Conservation (phyloP, 208 protist genomes). For the Acanthamoeba sp. region DNA sequence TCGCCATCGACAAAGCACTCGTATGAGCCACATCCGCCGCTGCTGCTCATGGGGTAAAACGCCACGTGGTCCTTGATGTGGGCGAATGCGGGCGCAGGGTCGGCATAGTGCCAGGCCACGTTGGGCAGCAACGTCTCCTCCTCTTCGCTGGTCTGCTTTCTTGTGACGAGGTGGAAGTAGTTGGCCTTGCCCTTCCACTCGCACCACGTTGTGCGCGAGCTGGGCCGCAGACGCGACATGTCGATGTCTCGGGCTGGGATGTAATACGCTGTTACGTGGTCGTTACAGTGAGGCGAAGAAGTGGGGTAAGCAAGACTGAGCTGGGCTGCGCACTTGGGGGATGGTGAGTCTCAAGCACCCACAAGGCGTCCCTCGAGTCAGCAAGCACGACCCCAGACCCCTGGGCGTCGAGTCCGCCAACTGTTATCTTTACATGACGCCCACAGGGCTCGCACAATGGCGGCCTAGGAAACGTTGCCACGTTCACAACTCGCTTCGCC, state of each 20-base stretch:
- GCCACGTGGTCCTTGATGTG: slow-evolving; percentile 7
- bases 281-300: not conserved
- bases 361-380: not conserved
- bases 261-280: not conserved
- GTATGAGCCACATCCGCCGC: not conserved
- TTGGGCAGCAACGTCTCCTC: not conserved
- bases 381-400: not conserved
- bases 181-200: not conserved
- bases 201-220: not conserved
- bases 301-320: not conserved
- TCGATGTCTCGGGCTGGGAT: not conserved
- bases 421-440: not conserved
- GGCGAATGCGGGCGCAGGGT: not conserved
- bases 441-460: not conserved
- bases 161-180: not conserved
- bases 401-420: not conserved
- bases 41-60: not conserved
- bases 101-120: not conserved
- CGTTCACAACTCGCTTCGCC: not conserved
- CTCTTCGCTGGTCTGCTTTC: not conserved
- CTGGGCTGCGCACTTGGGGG: not conserved
- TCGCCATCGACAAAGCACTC: not conserved
- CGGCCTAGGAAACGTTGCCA: not conserved
- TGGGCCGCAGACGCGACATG: not conserved
- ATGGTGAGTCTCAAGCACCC: slow-evolving; percentile 8